Base-by-base conservation (phyloP, 1,284 basidiomycete genomes). In the Omphalotus olearius region DNA sequence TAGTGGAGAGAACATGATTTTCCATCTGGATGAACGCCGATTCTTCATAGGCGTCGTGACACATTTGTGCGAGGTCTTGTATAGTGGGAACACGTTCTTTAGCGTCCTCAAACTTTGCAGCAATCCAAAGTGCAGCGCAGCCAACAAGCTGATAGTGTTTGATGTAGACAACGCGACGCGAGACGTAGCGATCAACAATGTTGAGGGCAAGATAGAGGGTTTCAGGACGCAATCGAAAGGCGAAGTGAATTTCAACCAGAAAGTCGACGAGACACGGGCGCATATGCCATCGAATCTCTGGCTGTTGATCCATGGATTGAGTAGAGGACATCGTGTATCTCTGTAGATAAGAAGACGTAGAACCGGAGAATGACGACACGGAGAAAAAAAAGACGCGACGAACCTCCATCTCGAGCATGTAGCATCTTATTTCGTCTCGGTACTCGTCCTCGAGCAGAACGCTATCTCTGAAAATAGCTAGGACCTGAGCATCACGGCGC, bases 121-220 rank as follows among this genome's bases (percentile, higher is more conserved):
- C 97, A 61, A 99, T 98, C 93, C 96, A 96, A 3, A 99, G 80
- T 16, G 97, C 94, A 11, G 96, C 93, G 64, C 97, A 99, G 30
- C 97, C 97, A 49, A 99, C 96, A 48, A 99, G 89, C 67, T 99
- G 97, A 69, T 98, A 99, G 72, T 99, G 97, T 70, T 97, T 97
- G 76, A 95, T 94, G 75, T 94, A 98, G 51, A 99, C 97, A 60
- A 99, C 90, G 43, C 97, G 91, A 61, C 95, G 93, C 49, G 97
- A 98, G 26, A 99, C 93, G 70, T 99, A 99, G 61, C 97, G 93
- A 71, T 99, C 97, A 68, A 99, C 88, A 66, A 99, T 96, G 78
- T 99, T 99, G 73, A 98, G 82, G 23, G 96, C 91, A 66, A 99
- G 89, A 72, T 98, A 99, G 55, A 99, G 82, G 1, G 97, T 99